A percentile compares a stretch with the other conserved stretches of the same genome.
These are phyloP conservation scores for Albifimbria verrucaria DNA, from an alignment of 2,329 filamentous ascomycete species.

Conservation along the genomic window DNA sequence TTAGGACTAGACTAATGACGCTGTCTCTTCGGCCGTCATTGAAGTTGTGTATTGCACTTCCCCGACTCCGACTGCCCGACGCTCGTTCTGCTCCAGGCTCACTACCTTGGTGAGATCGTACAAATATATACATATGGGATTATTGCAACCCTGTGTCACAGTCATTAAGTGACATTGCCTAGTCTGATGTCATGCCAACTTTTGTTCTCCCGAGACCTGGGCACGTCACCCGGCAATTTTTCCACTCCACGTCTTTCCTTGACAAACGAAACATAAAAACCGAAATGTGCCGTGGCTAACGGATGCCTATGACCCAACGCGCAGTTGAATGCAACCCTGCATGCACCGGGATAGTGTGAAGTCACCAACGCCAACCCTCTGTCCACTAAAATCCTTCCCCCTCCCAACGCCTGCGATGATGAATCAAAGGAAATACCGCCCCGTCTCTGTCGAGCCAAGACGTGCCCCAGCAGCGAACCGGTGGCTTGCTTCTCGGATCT, in stretches of 20 bases:
- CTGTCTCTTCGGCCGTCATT: not conserved
- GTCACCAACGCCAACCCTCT: not conserved
- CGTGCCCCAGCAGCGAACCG: too few species aligned
- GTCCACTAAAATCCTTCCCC: not conserved
- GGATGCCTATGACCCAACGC: not conserved
- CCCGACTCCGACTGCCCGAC: not conserved
- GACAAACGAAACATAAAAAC: too few species aligned
- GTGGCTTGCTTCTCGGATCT: too few species aligned
- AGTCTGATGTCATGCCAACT: too few species aligned
- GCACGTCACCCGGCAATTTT: too few species aligned
- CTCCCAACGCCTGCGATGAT: not conserved
- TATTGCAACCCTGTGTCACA: not conserved
- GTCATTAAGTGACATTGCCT: too few species aligned
- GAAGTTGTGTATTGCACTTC: not conserved
- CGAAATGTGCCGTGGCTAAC: not conserved
- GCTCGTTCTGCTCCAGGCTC: not conserved
- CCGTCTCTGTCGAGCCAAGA: too few species aligned
- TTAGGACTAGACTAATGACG: too few species aligned
- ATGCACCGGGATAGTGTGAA: too few species aligned
- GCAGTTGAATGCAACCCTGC: not conserved
- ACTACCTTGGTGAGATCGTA: not conserved
- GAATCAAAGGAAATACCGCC: too few species aligned
- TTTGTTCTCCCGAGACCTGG: too few species aligned
- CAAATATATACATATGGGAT: not conserved
- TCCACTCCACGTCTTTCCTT: too few species aligned